Percentiles rank a stretch among this genome's conserved stretches.
Evolutionary conservation across 305 asterid genomes (phyloP).

Genomic region (Fraxinus nigra): DNA sequence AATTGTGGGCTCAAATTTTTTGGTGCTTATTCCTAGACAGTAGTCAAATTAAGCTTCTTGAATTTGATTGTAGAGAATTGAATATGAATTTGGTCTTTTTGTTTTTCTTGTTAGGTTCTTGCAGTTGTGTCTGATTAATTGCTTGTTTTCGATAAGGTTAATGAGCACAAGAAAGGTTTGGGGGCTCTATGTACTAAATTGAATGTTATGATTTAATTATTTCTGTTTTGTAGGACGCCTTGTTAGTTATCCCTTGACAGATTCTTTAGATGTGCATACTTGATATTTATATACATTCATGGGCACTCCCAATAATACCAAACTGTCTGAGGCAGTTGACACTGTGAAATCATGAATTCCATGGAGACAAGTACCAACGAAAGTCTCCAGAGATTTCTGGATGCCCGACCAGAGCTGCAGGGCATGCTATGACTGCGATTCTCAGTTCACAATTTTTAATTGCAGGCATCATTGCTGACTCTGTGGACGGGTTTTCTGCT

Average conservation of each 20-base stretch:
- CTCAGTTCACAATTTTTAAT: constrained; percentile 60
- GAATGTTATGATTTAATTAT: background rate
- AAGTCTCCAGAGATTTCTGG: constrained; percentile 80
- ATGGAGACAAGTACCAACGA: constrained; percentile 43
- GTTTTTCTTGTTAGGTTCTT: background rate
- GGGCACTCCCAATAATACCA: constrained; percentile 51
- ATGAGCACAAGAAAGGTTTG: background rate
- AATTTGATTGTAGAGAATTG: constrained; percentile 14
- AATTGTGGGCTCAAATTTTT: constrained; percentile 4
- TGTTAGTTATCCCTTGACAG: constrained; percentile 31
- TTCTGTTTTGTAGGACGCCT: constrained; percentile 33
- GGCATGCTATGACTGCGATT: constrained; percentile 83
- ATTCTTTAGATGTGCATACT: constrained; percentile 24
- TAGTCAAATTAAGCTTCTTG: constrained; percentile 1
- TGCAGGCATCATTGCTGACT: constrained; percentile 76
- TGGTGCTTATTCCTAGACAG: background rate
- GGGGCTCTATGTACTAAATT: constrained; percentile 13
- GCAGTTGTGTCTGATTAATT: constrained; percentile 1
- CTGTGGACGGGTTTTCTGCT: constrained; percentile 78
- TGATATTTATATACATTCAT: constrained; percentile 40
- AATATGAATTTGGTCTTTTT: background rate
- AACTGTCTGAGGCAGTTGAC: constrained; percentile 62
- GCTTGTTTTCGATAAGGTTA: constrained; percentile 10
- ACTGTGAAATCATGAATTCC: constrained; percentile 66
- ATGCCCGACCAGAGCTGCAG: constrained; percentile 86